Evolutionary conservation across 23 red algal genomes (phyloP).

Genomic region (Chondrus crispus): DNA sequence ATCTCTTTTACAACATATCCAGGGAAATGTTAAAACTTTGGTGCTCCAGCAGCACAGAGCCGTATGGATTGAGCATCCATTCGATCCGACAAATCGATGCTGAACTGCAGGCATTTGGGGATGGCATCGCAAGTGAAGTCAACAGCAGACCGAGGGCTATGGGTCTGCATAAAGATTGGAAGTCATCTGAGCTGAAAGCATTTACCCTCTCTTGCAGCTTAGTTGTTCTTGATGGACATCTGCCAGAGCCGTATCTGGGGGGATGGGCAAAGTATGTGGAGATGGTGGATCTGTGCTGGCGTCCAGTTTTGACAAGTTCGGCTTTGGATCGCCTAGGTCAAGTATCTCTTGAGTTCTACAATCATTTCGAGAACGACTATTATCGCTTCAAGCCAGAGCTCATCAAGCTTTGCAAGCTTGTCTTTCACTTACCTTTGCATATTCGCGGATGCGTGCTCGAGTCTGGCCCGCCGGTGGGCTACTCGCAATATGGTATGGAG

Average conservation of each 20-base stretch:
- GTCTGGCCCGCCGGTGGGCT: background rate
- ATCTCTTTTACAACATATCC: constrained; percentile 10
- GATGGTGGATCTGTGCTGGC: background rate
- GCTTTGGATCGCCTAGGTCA: background rate
- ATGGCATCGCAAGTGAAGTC: background rate
- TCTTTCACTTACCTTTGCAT: background rate
- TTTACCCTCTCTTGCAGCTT: constrained; percentile 9
- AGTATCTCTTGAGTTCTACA: background rate
- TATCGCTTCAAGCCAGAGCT: background rate
- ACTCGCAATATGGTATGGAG: constrained; percentile 19
- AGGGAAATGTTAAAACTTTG: background rate
- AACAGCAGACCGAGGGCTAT: background rate
- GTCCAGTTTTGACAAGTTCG: background rate
- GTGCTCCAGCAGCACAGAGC: background rate
- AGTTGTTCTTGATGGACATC: background rate
- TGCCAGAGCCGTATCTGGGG: background rate
- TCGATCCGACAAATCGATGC: background rate
- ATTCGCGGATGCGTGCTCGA: background rate
- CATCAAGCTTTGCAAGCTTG: background rate
- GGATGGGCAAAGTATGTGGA: background rate
- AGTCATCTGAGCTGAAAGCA: background rate
- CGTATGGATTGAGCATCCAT: background rate
- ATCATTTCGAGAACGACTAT: background rate
- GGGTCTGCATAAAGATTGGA: background rate
- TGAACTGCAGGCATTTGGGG: background rate